A percentile compares a stretch with the other conserved stretches of the same genome.
Evolutionary conservation across 306 rosid species (phyloP).

Genomic region (Fragaria iinumae): DNA sequence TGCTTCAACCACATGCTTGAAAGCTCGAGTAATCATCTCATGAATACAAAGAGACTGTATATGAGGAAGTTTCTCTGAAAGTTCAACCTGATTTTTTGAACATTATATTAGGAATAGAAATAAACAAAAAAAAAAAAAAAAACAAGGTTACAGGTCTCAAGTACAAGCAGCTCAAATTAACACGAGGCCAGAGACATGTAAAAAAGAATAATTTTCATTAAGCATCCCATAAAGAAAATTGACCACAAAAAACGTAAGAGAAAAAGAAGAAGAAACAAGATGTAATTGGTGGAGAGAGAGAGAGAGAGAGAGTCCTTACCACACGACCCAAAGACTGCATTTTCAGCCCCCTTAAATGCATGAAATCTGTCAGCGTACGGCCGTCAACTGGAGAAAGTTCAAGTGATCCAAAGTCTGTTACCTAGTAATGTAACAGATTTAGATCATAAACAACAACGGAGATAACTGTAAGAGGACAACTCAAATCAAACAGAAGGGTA

Average conservation of each 20-base stretch:
- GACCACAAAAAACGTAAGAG: not conserved
- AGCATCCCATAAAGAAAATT: not conserved
- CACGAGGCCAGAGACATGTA: not conserved
- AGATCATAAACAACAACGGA: constrained; percentile 30
- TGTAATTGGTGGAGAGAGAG: not conserved
- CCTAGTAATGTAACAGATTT: constrained; percentile 46
- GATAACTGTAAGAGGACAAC: constrained; percentile 6
- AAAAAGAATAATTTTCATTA: not conserved
- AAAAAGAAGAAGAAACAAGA: too few species aligned
- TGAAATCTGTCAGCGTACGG: constrained; percentile 91
- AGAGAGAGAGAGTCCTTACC: constrained; percentile 46
- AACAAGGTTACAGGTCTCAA: constrained; percentile 5
- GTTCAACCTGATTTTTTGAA: constrained; percentile 66
- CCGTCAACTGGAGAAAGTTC: constrained; percentile 99
- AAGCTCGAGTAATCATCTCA: constrained; percentile 95
- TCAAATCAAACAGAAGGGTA: constrained; percentile 28
- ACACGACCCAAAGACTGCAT: constrained; percentile 89
- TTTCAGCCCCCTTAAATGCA: constrained; percentile 91
- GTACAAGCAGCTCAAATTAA: not conserved
- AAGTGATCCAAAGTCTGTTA: constrained; percentile 85
- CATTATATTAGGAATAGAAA: constrained; percentile 29
- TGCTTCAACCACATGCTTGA: constrained; percentile 78
- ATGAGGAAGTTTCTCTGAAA: constrained; percentile 87
- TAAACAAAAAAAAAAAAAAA: not conserved
- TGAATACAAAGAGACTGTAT: constrained; percentile 95